Percentiles rank a stretch among this genome's conserved stretches.
Evolutionary conservation across 1,284 basidiomycete genomes (phyloP).

Genomic region (Fistulina hepatica): DNA sequence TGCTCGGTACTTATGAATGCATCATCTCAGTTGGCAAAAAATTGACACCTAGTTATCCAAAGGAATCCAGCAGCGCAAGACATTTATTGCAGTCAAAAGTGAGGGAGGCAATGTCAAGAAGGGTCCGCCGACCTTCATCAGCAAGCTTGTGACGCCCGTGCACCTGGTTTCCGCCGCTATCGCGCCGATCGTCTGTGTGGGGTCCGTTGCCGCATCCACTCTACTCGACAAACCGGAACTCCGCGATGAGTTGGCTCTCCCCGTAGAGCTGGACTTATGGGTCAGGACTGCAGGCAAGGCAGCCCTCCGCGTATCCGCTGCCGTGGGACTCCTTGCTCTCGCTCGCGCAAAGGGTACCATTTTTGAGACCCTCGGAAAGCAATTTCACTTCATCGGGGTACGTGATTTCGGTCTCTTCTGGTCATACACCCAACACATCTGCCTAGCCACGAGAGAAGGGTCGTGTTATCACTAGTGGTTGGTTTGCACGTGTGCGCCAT

Average conservation of each 20-base stretch:
- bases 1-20: too few relatives aligned
- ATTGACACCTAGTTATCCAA: too few relatives aligned
- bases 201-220: background rate
- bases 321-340: background rate
- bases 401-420: background rate
- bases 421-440: background rate
- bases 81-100: too few relatives aligned
- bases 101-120: too few relatives aligned
- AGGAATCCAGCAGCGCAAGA: too few relatives aligned
- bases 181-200: too few relatives aligned
- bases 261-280: background rate
- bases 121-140: background rate
- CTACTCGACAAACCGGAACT: background rate
- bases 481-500: background rate
- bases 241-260: background rate
- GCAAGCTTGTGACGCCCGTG: background rate
- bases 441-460: background rate
- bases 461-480: background rate
- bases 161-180: background rate
- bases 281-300: background rate
- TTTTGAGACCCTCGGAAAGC: background rate
- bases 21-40: too few relatives aligned
- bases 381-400: background rate
- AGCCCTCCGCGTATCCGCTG: background rate
- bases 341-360: background rate